Conservation (phyloP, 1,284 basidiomycete genomes). For the Heterobasidion parviporum region DNA sequence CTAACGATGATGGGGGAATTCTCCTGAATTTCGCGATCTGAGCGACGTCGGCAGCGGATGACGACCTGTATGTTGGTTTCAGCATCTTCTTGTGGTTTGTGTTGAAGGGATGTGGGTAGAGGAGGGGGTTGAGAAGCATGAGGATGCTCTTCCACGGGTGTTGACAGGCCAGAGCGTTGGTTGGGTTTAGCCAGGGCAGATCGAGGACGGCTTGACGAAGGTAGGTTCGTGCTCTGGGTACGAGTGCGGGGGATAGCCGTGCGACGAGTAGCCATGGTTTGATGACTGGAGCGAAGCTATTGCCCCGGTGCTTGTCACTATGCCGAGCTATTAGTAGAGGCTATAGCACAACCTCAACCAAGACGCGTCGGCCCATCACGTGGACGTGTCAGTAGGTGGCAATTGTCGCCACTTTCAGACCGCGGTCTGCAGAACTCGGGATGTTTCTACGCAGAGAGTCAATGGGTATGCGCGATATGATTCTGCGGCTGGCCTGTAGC, state of each 20-base stretch:
- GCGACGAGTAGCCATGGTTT: background rate
- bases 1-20: constrained; percentile 79
- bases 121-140: constrained; percentile 7
- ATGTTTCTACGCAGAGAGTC: too few species aligned
- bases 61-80: constrained; percentile 89
- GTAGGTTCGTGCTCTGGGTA: background rate
- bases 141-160: constrained; percentile 16
- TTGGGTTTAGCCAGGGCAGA: constrained; percentile 23
- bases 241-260: background rate
- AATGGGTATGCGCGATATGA: too few species aligned
- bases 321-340: too few species aligned
- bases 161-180: constrained; percentile 22
- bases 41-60: constrained; percentile 75
- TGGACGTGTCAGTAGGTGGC: too few species aligned
- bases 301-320: background rate
- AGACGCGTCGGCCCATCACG: too few species aligned
- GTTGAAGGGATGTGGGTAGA: constrained; percentile 10
- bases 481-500: too few species aligned
- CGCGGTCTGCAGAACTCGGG: too few species aligned
- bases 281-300: background rate
- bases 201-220: constrained; percentile 11
- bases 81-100: constrained; percentile 27
- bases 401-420: too few species aligned
- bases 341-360: too few species aligned
- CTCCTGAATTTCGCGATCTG: constrained; percentile 75